Evolutionary conservation across 768 basidiomycete species (phyloP), one percentile per base, ranked within the genome.

Genomic region (Rhizopogon vesiculosus): DNA sequence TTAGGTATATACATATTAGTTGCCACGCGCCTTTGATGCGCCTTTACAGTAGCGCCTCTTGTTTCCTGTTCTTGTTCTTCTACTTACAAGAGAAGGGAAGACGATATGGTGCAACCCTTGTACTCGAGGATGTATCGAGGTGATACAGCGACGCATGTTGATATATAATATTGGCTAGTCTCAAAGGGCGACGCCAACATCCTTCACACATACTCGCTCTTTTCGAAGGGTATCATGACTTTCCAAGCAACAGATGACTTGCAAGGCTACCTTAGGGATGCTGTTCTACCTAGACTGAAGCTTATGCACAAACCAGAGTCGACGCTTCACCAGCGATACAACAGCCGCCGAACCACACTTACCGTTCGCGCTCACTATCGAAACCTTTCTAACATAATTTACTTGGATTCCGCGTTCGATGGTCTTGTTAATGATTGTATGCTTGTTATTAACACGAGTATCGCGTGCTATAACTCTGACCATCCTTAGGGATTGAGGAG

Each of bases 321-420:
- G 7, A 57, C 56, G 41, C 63, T 66, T 8, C 72, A 62, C 13
- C 53, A 55, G 0, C 69, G 69, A 10, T 63, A 72, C 56, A 73
- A 73, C 51, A 73, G 72, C 39, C 70, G 73, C 53, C 64, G 63
- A 56, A 72, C 61, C 52, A 68, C 66, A 13, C 66, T 72, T 48
- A 63, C 70, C n/a, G 62, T 66, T 54, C 67, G 70, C n/a, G 68
- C 64, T 53, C 62, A 60, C 54, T 61, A 63, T 53, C 68, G 69
- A 38, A 72, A 73, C 45, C 59, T 73, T 45, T 59, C 64, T 35
- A 61, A 61, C 16, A 72, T 72, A 42, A 58, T 63, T 38, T 61
- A 59, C 51, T 55, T 73, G 19, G 58, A 51, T 33, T 56, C 67
- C n/a, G 54, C 45, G 3, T 70, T 70, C 45, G 69, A 70, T 48